Evolutionary conservation across 805 yeast species (phyloP), one percentile per base, ranked within the genome.

Genomic region (Spathaspora gorwiae): DNA sequence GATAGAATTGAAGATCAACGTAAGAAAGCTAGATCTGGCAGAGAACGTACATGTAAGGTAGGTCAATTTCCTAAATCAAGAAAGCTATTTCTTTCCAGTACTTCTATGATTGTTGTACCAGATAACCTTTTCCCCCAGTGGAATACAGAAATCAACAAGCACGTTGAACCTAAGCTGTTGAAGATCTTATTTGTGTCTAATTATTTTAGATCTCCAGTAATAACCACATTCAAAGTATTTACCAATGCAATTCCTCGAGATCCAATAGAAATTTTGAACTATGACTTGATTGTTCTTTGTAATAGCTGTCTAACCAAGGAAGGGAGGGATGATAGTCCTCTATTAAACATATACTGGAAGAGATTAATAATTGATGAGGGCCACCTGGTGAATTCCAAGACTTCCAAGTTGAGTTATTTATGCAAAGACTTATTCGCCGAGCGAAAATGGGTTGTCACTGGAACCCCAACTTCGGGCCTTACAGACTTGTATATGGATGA

Each of bases 291-390:
- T 1, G 46, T 84, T 13, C 62, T 83, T 38, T 67, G 86, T 0
- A 61, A 65, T 11, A 1, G 54, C 29, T 31, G 31, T 40, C n/a
- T 14, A 14, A 30, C 8, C 3, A 39, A 33, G n/a, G 40, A 38
- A 9, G 26, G 26, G 7, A 43, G 34, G 9, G 48, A 42, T 2
- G 61, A 63, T 4, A 69, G 70, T 3, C 62, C 73, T 1, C 54
- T 84, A 9, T 57, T 62, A 33, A 53, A 59, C 10, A 59, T 83
- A 1, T 79, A 74, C 51, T 84, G 90, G 89, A 84, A 84, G 55
- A 56, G 90, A 19, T 62, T 84, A 29, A 81, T 84, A 13, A 78
- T 84, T n/a, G 90, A 84, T 58, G 90, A 84, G 59, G 90, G 90
- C 0, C 90, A 84, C 57, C 73, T 81, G 26, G 73, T 83, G 76